phyloP scores from a whole-genome alignment of 192 early-diverging fungal genomes.

The Paraglomus occultum region DNA sequence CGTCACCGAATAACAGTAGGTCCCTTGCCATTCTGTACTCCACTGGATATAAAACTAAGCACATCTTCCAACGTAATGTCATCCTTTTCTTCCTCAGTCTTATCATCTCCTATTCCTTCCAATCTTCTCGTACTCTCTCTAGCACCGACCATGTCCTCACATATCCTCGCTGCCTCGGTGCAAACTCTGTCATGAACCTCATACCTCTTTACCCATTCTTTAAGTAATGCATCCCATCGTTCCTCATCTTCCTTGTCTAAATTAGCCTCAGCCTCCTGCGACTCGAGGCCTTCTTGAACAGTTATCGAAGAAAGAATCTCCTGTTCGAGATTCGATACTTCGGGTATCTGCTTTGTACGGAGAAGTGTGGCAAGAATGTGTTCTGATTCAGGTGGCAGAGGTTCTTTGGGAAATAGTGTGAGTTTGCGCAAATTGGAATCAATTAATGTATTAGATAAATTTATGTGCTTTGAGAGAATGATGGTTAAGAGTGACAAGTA shows the following conservation, averaged over 20 bases:
- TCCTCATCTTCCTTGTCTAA: constrained; percentile 15
- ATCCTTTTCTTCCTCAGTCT: background rate
- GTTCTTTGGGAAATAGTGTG: constrained; percentile 15
- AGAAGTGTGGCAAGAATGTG: constrained; percentile 8
- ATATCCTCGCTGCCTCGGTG: background rate
- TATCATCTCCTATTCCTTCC: background rate
- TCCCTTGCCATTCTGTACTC: constrained; percentile 9
- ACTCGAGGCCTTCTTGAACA: constrained; percentile 12
- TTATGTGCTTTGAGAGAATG: constrained; percentile 21
- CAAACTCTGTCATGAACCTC: constrained; percentile 16
- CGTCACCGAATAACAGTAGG: background rate
- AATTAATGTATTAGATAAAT: constrained; percentile 19
- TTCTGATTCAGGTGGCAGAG: constrained; percentile 9
- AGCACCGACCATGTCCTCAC: constrained; percentile 3
- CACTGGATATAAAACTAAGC: constrained; percentile 21
- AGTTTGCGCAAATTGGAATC: constrained; percentile 14
- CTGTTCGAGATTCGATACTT: constrained; percentile 14
- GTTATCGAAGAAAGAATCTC: constrained; percentile 2
- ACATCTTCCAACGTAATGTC: constrained; percentile 15
- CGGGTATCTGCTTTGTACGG: constrained; percentile 23
- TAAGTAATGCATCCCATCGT: constrained; percentile 15
- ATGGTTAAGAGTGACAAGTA: constrained; percentile 16
- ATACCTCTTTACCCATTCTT: constrained; percentile 23
- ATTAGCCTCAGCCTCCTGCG: background rate
- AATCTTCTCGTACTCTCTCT: constrained; percentile 9